A percentile compares a stretch with the other conserved stretches of the same genome.
These are phyloP conservation scores for Penicillium paradoxum DNA, from an alignment of 495 filamentous ascomycete species.

Conservation along the genomic window DNA sequence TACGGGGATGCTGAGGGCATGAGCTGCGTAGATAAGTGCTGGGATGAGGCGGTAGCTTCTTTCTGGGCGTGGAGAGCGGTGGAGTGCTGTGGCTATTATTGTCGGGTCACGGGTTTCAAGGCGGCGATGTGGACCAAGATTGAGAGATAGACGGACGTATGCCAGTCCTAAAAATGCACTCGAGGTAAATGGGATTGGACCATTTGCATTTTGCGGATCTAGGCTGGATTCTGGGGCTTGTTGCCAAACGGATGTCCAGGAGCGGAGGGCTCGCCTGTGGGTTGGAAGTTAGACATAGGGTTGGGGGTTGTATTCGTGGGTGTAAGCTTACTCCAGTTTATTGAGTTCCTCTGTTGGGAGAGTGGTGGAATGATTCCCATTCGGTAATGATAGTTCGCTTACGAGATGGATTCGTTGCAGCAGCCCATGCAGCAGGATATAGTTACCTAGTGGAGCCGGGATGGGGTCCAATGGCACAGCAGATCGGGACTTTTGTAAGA, in stretches of 20 bases:
- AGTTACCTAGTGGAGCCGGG: constrained; percentile 36
- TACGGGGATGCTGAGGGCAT: constrained; percentile 39
- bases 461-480: constrained; percentile 30
- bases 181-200: constrained; percentile 38
- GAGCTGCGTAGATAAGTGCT: constrained; percentile 35
- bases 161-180: constrained; percentile 37
- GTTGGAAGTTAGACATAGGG: background rate
- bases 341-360: constrained; percentile 37
- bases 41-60: constrained; percentile 36
- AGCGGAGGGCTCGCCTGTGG: constrained; percentile 31
- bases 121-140: constrained; percentile 34
- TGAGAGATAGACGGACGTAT: constrained; percentile 35
- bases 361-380: constrained; percentile 27
- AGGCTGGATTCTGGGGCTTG: constrained; percentile 41
- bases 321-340: constrained; percentile 31
- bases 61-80: constrained; percentile 30
- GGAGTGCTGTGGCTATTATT: constrained; percentile 30
- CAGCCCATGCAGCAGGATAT: constrained; percentile 37
- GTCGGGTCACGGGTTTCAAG: constrained; percentile 36
- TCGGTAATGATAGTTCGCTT: constrained; percentile 36
- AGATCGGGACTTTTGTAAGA: constrained; percentile 30
- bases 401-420: constrained; percentile 39
- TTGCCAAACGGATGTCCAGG: constrained; percentile 41
- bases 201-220: constrained; percentile 38
- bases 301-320: background rate